Base-by-base conservation (phyloP, 1,284 basidiomycete species). In the Microbotryum silenes-acaulis region DNA sequence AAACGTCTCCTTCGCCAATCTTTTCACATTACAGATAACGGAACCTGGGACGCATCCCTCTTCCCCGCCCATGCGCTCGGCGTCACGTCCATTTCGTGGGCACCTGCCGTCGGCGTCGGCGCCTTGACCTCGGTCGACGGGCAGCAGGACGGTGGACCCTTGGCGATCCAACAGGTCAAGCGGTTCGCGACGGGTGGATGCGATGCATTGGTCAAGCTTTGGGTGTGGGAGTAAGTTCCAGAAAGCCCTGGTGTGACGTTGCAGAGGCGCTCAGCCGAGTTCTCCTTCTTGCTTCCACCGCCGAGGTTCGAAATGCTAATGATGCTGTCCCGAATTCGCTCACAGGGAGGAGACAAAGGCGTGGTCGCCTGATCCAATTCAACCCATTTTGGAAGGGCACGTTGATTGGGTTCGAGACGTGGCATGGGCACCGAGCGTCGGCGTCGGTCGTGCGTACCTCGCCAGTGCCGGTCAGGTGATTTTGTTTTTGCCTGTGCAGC, bases 401-500 rank as follows among this genome's bases (percentile, higher is more conserved):
- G 84, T 86, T 2, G 93, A 98, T 77, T 98, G 94, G 94, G 93
- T 98, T 21, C 83, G 94, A 59, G 94, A 98, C 74, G 93, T 97
- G 25, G 90, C 93, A 0, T 97, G 93, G 88, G 92, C 92, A 6
- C 94, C 94, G 0, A 97, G 91, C 72, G 91, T 97, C 69, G 94
- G 94, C 0, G 81, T 98, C 20, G 89, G 93, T 0, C 84, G 91
- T 64, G 88, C 86, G 73, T 97, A 97, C 78, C 90, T 98, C 66
- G 94, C 94, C 12, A 92, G 91, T 2, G 92, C 91, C 0, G 92
- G 89, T 0, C 92, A 97, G 79, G 87, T 86, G 64, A 71, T 80
- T 72, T 55, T 47, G 80, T 72, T 55, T 21, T 27, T 31, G 20
- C 45, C 25, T 52, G 31, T 31, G 31, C 31, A 31, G 31, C 31